Evolutionary conservation across 1,284 basidiomycete genomes (phyloP), one percentile per base, ranked within the genome.

Genomic region (Pyrrhoderma lamaoense): DNA sequence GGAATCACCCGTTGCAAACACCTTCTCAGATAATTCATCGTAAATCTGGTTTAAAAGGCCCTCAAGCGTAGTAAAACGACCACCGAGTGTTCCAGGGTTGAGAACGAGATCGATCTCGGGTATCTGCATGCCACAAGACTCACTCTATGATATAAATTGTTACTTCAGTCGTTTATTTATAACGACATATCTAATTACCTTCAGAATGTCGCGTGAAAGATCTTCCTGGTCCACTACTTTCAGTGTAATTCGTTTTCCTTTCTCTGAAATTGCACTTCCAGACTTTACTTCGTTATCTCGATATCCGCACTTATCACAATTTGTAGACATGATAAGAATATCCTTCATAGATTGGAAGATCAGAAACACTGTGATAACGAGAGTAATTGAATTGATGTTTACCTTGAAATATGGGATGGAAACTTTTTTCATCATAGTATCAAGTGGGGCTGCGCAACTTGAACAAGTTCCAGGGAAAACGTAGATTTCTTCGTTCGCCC

Each of bases 401-500:
- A 88, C 91, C 76, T 99, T 92, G 77, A 99, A 99, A 70, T 99
- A 95, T 0, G 96, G 96, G 59, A 99, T 98, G 62, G 84, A 85
- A 61, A 99, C 88, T 64, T 89, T 92, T 76, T 99, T 95, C 91
- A 99, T 97, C 59, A 84, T 72, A 0, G 95, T 99, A 63, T 92
- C 79, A 19, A 93, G 73, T 7, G 80, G 74, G 56, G 86, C 85
- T 2, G 86, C 85, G 67, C 96, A 99, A 57, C 88, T 89, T 8
- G 90, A 89, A 67, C 96, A 99, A 2, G 79, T 73, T 0, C 91
- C 90, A 0, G 84, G 88, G 74, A 99, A 99, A 13, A 83, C 79
- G 65, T 83, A 91, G 9, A 99, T 79, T 66, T 99, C 95, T 56
- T 98, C 94, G 43, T 85, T 72, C 45, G 64, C 56, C 22, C 66